These are phyloP conservation scores for Thraustochytrium sp. DNA, from an alignment of 352 stramenopile species.

Conservation along the genomic window DNA sequence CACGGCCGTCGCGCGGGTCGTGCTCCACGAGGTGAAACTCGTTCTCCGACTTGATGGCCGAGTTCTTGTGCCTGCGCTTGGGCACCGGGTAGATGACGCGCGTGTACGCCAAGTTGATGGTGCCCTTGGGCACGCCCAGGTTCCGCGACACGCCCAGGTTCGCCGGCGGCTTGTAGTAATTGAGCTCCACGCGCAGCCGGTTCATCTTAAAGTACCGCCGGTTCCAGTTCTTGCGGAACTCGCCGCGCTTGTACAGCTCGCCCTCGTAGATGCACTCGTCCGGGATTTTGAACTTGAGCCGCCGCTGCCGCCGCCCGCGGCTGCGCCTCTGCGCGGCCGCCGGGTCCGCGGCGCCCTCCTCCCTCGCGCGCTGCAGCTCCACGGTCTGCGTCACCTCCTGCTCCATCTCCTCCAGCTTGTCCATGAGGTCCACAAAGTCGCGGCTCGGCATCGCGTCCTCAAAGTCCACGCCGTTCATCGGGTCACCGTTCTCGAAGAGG, in stretches of 20 bases:
- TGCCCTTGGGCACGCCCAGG: neutral
- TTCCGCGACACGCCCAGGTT: neutral
- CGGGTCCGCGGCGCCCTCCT: neutral
- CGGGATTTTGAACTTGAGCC: constrained; percentile 11
- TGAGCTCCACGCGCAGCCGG: neutral
- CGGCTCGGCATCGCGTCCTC: neutral
- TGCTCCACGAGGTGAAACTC: constrained; percentile 27
- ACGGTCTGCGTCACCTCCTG: neutral
- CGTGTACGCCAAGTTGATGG: neutral
- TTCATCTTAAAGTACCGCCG: neutral
- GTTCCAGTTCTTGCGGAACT: constrained; percentile 37
- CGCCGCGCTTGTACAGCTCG: constrained; percentile 9
- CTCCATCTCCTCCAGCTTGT: constrained; percentile 15
- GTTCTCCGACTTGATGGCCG: neutral
- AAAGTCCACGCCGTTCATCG: neutral
- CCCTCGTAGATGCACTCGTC: neutral
- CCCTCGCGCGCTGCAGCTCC: neutral
- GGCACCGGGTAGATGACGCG: neutral
- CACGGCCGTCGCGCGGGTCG: neutral
- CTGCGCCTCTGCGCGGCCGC: neutral
- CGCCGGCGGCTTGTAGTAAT: constrained; percentile 4
- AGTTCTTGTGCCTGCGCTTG: neutral
- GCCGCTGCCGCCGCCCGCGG: neutral
- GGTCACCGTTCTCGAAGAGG: constrained; percentile 8
- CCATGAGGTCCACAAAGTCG: neutral